phyloP scores from a whole-genome alignment of 1,284 basidiomycete species.

The Malassezia restricta region DNA sequence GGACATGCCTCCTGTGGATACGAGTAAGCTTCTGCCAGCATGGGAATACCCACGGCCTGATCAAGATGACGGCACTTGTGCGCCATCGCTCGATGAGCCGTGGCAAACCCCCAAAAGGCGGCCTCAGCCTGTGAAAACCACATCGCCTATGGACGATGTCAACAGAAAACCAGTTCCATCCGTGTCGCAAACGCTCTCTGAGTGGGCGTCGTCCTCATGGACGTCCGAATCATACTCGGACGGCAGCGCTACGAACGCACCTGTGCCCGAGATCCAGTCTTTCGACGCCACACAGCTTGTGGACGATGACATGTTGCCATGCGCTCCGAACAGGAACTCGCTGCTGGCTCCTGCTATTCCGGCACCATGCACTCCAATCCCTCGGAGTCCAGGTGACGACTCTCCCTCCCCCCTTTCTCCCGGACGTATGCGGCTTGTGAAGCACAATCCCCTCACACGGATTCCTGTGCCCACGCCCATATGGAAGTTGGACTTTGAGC shows the following conservation, averaged over 20 bases:
- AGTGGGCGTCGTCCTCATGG: neutral
- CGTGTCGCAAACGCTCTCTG: neutral
- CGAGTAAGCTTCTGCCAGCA: neutral
- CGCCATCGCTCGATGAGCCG: neutral
- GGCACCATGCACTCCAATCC: slow-evolving; percentile 11
- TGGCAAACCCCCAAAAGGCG: neutral
- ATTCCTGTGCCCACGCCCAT: slow-evolving; percentile 14
- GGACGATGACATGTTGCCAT: neutral
- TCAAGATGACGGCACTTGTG: neutral
- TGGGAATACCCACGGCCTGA: neutral
- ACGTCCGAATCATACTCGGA: neutral
- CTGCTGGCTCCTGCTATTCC: slow-evolving; percentile 12
- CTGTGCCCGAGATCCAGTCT: neutral
- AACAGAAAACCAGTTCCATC: neutral
- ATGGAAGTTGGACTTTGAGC: slow-evolving; percentile 9
- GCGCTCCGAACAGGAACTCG: neutral
- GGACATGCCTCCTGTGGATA: slow-evolving; percentile 12
- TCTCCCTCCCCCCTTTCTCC: neutral
- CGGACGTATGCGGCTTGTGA: slow-evolving; percentile 3
- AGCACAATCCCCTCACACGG: slow-evolving; percentile 3
- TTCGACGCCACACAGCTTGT: neutral
- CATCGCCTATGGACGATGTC: neutral
- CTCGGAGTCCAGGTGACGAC: slow-evolving; percentile 8
- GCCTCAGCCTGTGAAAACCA: neutral
- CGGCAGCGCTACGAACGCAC: neutral